Conservation (phyloP, 2,329 filamentous ascomycete genomes). For the Diaporthe caulivora region DNA sequence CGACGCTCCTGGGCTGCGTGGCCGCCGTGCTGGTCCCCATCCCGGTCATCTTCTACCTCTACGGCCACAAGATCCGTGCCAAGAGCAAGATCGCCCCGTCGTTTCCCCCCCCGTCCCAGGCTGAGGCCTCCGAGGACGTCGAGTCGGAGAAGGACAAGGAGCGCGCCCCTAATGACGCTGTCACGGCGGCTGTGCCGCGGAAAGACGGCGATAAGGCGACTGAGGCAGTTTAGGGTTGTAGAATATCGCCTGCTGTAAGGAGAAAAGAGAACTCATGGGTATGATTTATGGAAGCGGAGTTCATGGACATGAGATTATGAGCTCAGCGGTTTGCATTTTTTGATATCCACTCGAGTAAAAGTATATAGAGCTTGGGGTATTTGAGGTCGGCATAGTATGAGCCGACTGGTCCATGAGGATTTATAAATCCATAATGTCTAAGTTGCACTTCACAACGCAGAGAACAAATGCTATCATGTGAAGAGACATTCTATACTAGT, state of each 20-base stretch:
- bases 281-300: neutral
- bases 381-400: conserved; percentile 3
- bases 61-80: conserved; percentile 68
- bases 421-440: conserved; percentile 25
- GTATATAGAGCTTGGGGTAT: conserved; percentile 6
- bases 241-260: neutral
- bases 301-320: conserved; percentile 16
- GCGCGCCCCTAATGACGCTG: conserved; percentile 35
- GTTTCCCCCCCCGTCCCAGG: conserved; percentile 42
- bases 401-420: conserved; percentile 2
- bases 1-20: conserved; percentile 72
- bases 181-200: conserved; percentile 35
- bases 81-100: conserved; percentile 70
- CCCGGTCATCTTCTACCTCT: conserved; percentile 72
- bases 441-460: neutral
- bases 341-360: conserved; percentile 13
- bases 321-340: conserved; percentile 29
- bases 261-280: neutral
- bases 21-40: conserved; percentile 70
- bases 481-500: neutral
- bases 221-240: conserved; percentile 40
- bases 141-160: conserved; percentile 34
- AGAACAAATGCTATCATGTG: neutral
- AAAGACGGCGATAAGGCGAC: conserved; percentile 43
- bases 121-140: neutral